A percentile compares a stretch with the other conserved stretches of the same genome.
These are phyloP conservation scores for Russula ochroleuca DNA, from an alignment of 768 basidiomycete genomes.

Conservation along the genomic window DNA sequence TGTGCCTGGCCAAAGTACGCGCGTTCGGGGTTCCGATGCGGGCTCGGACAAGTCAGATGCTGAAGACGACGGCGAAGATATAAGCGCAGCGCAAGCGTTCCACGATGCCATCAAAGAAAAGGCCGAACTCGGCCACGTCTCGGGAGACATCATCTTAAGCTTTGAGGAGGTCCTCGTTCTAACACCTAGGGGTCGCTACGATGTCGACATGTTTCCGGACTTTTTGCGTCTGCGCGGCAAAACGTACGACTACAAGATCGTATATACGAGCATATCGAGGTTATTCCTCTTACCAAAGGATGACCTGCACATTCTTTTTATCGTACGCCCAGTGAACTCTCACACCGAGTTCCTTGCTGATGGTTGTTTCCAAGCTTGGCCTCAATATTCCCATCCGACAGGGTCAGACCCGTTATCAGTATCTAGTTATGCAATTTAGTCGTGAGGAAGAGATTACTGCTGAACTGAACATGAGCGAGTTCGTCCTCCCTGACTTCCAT, in stretches of 20 bases:
- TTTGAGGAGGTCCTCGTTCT: constrained; percentile 94
- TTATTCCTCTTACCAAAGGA: constrained; percentile 95
- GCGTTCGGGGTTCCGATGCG: constrained; percentile 57
- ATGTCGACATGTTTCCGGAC: constrained; percentile 96
- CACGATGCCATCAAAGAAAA: constrained; percentile 95
- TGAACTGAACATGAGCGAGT: constrained; percentile 91
- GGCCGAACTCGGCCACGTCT: constrained; percentile 88
- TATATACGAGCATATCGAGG: constrained; percentile 80
- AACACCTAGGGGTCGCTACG: constrained; percentile 94
- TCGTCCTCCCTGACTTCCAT: constrained; percentile 34
- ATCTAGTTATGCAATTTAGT: constrained; percentile 97
- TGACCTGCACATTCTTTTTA: constrained; percentile 91
- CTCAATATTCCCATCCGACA: constrained; percentile 92
- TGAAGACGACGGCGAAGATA: constrained; percentile 71
- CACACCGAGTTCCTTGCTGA: neutral
- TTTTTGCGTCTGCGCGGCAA: constrained; percentile 95
- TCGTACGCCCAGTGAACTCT: constrained; percentile 50
- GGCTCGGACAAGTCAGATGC: constrained; percentile 69
- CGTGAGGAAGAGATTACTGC: constrained; percentile 96
- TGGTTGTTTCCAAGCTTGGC: constrained; percentile 54
- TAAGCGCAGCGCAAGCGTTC: constrained; percentile 93
- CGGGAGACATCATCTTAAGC: constrained; percentile 87
- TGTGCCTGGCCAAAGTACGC: constrained; percentile 75
- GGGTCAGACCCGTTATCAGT: constrained; percentile 97
- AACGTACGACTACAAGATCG: constrained; percentile 98